Conservation (phyloP, 345 rosid species). For the Salix koriyanagi region DNA sequence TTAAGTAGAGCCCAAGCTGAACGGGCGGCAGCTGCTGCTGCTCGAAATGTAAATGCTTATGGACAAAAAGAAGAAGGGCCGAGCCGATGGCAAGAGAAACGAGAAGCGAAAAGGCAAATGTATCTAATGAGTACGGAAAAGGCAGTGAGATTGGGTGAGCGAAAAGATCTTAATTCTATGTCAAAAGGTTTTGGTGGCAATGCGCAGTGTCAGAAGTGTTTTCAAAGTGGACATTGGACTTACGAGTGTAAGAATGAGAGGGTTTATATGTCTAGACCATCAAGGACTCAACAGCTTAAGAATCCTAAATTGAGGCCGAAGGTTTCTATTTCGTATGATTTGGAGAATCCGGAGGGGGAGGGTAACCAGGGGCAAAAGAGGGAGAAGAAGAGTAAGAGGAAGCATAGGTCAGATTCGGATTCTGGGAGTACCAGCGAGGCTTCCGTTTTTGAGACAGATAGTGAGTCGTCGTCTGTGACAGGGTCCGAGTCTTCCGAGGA, state of each 20-base stretch:
- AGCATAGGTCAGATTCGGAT: slow-evolving; percentile 58
- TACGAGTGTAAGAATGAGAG: slow-evolving; percentile 92
- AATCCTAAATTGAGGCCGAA: slow-evolving; percentile 75
- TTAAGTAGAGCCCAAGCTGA: slow-evolving; percentile 98
- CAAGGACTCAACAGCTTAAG: slow-evolving; percentile 91
- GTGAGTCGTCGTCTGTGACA: slow-evolving; percentile 53
- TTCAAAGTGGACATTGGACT: slow-evolving; percentile 93
- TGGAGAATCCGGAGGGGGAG: slow-evolving; percentile 42
- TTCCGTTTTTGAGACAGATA: slow-evolving; percentile 81
- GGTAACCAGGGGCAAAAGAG: slow-evolving; percentile 48
- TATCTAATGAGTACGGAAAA: slow-evolving; percentile 97
- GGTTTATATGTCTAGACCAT: slow-evolving; percentile 85
- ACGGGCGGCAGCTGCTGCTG: slow-evolving; percentile 89
- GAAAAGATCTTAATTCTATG: slow-evolving; percentile 64
- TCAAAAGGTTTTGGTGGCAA: slow-evolving; percentile 38
- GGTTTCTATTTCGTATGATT: slow-evolving; percentile 49
- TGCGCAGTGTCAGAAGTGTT: slow-evolving; percentile 89
- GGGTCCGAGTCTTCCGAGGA: slow-evolving; percentile 58
- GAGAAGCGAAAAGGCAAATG: slow-evolving; percentile 96
- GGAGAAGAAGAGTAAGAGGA: slow-evolving; percentile 81
- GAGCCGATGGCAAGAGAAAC: slow-evolving; percentile 96
- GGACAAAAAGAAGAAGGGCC: slow-evolving; percentile 99
- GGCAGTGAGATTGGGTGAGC: slow-evolving; percentile 81
- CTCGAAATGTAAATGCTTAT: slow-evolving; percentile 89
- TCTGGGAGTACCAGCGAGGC: slow-evolving; percentile 81